Evolutionary conservation across 176 grass and related monocot species (phyloP), one percentile per base, ranked within the genome.

Genomic region (Carex scoparia): DNA sequence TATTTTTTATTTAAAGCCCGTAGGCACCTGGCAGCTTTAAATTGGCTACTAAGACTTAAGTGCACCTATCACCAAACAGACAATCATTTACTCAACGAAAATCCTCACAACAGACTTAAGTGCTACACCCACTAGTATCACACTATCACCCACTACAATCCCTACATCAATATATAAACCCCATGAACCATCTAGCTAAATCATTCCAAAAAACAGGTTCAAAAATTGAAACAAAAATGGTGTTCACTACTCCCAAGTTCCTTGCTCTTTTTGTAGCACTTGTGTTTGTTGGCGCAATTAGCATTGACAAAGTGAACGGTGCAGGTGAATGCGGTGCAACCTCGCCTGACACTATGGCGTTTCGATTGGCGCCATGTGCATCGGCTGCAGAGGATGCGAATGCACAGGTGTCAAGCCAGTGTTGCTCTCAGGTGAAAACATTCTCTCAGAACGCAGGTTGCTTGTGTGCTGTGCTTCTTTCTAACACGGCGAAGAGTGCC

Each of bases 391-490:
- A 86, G 76, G 87, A 98, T 84, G 82, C 81, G 1, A 56, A 70
- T 2, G 91, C 88, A 57, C 13, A 12, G 2, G 92, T 98, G 42
- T 70, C 91, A 0, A 63, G 62, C 1, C 19, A 10, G n/a, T 98
- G 95, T 89, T 98, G 92, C 89, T 71, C 84, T 4, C 84, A 91
- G 89, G 86, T 98, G 76, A 84, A 84, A 44, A 87, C 46, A 77
- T 84, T 98, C 48, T 86, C 86, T 62, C 65, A 81, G 42, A 94
- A 82, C 85, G 88, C 92, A 16, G 84, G 86, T 9, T 94, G 95
- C 83, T 84, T 98, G 3, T 94, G 95, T 67, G 89, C 95, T 33
- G 91, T 94, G 35, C 89, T 98, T 89, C 95, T 98, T 37, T 98
- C 92, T 4, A 56, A 56, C 86, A 94, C 92, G 1, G 92, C 92